phyloP scores from a whole-genome alignment of 2,329 filamentous ascomycete species.

The Scleromitrula shiraiana region DNA sequence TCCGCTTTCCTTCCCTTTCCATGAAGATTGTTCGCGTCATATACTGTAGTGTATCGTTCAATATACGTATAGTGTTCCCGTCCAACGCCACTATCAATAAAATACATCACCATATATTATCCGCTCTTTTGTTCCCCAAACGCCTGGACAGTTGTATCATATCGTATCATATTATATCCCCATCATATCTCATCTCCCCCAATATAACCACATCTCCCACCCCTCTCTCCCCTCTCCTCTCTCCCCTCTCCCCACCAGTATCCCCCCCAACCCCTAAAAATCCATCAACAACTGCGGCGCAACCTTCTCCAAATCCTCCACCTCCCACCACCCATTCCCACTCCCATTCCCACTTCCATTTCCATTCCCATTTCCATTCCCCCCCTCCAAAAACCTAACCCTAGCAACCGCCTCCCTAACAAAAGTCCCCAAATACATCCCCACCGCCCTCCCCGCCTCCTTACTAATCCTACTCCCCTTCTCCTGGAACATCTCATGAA shows the following conservation, averaged over 20 bases:
- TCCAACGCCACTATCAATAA: too few species aligned
- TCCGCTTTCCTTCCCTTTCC: too few species aligned
- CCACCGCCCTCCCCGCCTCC: slow-evolving; percentile 68
- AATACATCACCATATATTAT: too few species aligned
- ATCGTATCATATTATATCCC: too few species aligned
- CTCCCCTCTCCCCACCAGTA: neutral
- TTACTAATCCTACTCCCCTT: slow-evolving; percentile 64
- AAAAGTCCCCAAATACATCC: slow-evolving; percentile 86
- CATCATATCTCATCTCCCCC: neutral
- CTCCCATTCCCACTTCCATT: slow-evolving; percentile 24
- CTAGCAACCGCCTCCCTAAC: slow-evolving; percentile 81
- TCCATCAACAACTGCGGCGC: slow-evolving; percentile 80
- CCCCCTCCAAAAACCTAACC: slow-evolving; percentile 53
- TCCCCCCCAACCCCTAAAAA: slow-evolving; percentile 46
- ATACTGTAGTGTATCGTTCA: too few species aligned
- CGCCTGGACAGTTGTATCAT: too few species aligned
- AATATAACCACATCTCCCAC: too few species aligned
- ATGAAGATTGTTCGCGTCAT: too few species aligned
- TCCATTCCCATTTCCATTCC: slow-evolving; percentile 19
- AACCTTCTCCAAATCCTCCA: slow-evolving; percentile 83
- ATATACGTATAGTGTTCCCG: too few species aligned
- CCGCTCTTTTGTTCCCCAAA: too few species aligned
- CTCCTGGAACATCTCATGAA: slow-evolving; percentile 71
- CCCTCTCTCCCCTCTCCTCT: too few species aligned
- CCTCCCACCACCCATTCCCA: slow-evolving; percentile 54